phyloP scores from a whole-genome alignment of 2,329 filamentous ascomycete genomes.

The Exophiala phaeomuriformis region DNA sequence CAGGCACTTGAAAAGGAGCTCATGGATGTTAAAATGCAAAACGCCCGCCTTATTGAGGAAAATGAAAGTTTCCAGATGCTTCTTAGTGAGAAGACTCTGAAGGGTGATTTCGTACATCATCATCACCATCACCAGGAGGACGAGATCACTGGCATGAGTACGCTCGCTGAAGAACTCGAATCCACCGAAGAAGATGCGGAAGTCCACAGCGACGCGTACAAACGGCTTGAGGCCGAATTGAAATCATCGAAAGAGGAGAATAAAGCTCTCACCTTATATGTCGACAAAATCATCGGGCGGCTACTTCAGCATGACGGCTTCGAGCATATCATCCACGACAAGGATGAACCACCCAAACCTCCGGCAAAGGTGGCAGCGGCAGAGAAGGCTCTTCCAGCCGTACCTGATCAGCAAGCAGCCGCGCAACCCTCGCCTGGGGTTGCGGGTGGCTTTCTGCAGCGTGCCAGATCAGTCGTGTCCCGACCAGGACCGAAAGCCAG shows the following conservation, averaged over 20 bases:
- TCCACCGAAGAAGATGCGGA: constrained; percentile 55
- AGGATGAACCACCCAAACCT: constrained; percentile 34
- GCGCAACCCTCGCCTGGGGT: constrained; percentile 51
- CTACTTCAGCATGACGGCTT: constrained; percentile 91
- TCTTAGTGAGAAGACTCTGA: constrained; percentile 88
- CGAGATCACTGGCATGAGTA: constrained; percentile 42
- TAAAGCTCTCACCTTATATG: constrained; percentile 93
- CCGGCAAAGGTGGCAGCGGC: constrained; percentile 41
- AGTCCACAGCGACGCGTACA: constrained; percentile 54
- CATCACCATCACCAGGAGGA: constrained; percentile 43
- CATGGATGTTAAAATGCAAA: constrained; percentile 89
- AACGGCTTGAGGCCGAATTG: constrained; percentile 69
- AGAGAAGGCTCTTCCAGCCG: constrained; percentile 79
- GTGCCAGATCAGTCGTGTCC: constrained; percentile 55
- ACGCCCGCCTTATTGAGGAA: constrained; percentile 93
- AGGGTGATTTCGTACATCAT: constrained; percentile 74
- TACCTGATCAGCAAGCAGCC: constrained; percentile 58
- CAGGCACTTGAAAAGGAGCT: constrained; percentile 86
- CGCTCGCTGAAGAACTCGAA: constrained; percentile 83
- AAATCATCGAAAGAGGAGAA: constrained; percentile 84
- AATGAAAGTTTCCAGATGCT: constrained; percentile 97
- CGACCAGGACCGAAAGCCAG: constrained; percentile 23
- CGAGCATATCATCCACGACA: constrained; percentile 55
- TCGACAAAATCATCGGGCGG: constrained; percentile 97
- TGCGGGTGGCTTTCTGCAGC: constrained; percentile 47